A percentile compares a stretch with the other conserved stretches of the same genome.
Conservation (phyloP, 768 basidiomycete species). For the Amanita pseudoporphyria region DNA sequence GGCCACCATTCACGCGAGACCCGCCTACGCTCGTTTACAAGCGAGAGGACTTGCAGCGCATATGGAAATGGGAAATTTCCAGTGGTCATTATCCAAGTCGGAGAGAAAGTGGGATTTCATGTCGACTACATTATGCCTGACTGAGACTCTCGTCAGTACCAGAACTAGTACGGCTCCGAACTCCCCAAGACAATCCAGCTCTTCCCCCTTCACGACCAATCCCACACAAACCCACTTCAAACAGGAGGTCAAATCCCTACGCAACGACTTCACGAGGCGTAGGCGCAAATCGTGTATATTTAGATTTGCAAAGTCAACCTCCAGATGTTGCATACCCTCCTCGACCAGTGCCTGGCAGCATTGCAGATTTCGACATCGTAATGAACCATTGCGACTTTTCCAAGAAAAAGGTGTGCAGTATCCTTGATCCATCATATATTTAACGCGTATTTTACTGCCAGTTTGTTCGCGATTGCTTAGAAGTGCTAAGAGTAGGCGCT, state of each 20-base stretch:
- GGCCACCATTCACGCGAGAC: conserved; percentile 49
- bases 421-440: background rate
- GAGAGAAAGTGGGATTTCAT: conserved; percentile 48
- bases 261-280: conserved; percentile 55
- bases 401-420: conserved; percentile 49
- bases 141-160: conserved; percentile 42
- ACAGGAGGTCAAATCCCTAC: conserved; percentile 37
- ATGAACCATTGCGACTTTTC: conserved; percentile 94
- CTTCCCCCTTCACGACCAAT: conserved; percentile 47
- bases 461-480: conserved; percentile 97
- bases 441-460: conserved; percentile 21
- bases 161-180: conserved; percentile 49
- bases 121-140: background rate
- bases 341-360: conserved; percentile 73
- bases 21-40: conserved; percentile 66
- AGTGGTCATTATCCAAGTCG: conserved; percentile 92
- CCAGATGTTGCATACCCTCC: conserved; percentile 76
- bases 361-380: conserved; percentile 82
- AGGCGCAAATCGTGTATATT: conserved; percentile 72
- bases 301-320: conserved; percentile 54
- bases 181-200: conserved; percentile 59
- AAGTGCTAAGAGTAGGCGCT: conserved; percentile 85
- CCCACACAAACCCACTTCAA: conserved; percentile 36
- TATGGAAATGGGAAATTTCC: conserved; percentile 94
- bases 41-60: conserved; percentile 72